Evolutionary conservation across 495 filamentous ascomycete species (phyloP), one percentile per base, ranked within the genome.

Genomic region (Astrothelium subdiscretum): DNA sequence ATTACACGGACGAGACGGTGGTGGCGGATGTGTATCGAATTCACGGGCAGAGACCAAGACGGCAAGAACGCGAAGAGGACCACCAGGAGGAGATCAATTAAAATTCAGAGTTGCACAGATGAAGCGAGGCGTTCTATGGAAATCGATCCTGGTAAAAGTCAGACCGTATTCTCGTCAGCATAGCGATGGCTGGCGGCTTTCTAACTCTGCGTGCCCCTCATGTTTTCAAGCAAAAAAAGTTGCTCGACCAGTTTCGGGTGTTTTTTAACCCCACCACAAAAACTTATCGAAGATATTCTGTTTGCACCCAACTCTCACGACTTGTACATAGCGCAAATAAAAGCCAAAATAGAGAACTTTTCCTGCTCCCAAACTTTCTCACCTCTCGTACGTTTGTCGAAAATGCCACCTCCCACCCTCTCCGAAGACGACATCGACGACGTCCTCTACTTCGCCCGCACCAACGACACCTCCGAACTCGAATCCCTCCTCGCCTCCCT

Each of bases 391-490:
- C 10, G 43, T 15, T 22, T 22, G 8, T 6, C 35, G 8, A 38
- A 12, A 29, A 54, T 54, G 48, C 22, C 48, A 12, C 18, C 22
- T 4, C 66, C 66, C 31, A 24, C 75, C 51, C 76, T 92, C 62
- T 82, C 80, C 27, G 81, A 84, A 69, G 92, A 96, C 51, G 80
- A 88, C 69, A 86, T 91, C 62, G 90, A 92, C 70, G 92, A 96
- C 70, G 83, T 96, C 65, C 81, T 96, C 64, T 96, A 94, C 76
- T 80, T 85, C 59, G 84, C 91, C 18, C 89, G 92, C 31, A 79
- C 78, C 0, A 88, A 88, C 68, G 90, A 95, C 35, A 77, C 85
- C 59, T 74, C 80, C 31, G 88, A 91, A 48, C 81, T 96, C 48
- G 74, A 77, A n/a, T 70, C 75, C 12, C 78, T 83, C 67, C 74